Percentiles rank a stretch among this genome's conserved stretches.
These are phyloP conservation scores for Aspergillus texensis DNA, from an alignment of 2,329 filamentous ascomycete genomes.

Conservation along the genomic window DNA sequence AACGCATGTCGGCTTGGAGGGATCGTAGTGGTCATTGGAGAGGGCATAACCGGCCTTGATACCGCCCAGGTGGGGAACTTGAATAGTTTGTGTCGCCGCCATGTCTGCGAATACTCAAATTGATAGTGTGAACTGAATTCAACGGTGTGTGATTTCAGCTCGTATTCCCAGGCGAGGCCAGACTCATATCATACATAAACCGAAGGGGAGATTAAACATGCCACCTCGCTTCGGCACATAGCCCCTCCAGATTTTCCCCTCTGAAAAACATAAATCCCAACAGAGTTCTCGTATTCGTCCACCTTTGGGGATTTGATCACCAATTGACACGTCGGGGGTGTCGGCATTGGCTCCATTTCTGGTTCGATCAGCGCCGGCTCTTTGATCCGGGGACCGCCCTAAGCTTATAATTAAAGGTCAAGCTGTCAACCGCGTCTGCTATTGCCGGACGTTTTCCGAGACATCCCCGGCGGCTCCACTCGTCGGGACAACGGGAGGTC, in stretches of 20 bases:
- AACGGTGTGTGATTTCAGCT: neutral
- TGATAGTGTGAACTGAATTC: neutral
- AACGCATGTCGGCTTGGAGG: conserved; percentile 54
- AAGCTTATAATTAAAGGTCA: conserved; percentile 1
- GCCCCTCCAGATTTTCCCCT: neutral
- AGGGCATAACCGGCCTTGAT: conserved; percentile 53
- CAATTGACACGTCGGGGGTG: neutral
- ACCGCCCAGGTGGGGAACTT: conserved; percentile 54
- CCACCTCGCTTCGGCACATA: neutral
- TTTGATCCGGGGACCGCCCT: neutral
- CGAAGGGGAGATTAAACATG: neutral
- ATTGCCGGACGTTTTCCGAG: neutral
- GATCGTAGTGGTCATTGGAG: conserved; percentile 48
- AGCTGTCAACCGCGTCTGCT: conserved; percentile 1
- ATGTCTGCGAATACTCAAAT: conserved; percentile 13
- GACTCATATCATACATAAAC: conserved; percentile 1
- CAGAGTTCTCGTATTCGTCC: neutral
- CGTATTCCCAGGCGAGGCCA: neutral
- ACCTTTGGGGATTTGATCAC: neutral
- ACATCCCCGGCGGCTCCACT: neutral
- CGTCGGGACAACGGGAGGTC: neutral
- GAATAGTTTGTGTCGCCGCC: conserved; percentile 37
- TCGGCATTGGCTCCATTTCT: neutral
- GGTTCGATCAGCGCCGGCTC: conserved; percentile 3
- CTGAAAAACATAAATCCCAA: neutral